A percentile compares a stretch with the other conserved stretches of the same genome.
Conservation (phyloP, 495 filamentous ascomycete genomes). For the Tirmania nivea region DNA sequence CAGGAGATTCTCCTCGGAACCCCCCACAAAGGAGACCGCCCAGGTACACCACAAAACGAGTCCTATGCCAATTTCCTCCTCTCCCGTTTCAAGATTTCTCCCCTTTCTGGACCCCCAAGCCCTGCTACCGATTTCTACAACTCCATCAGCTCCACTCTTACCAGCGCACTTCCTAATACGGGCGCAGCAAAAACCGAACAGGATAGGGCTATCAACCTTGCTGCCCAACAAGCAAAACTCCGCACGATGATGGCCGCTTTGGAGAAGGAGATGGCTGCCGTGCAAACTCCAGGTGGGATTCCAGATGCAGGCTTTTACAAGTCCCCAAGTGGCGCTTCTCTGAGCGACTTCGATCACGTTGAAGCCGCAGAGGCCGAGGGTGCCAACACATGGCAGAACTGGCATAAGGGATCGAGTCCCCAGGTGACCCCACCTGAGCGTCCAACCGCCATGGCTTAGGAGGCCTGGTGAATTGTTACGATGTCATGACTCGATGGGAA, state of each 20-base stretch:
- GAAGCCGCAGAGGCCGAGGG: background rate
- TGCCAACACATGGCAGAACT: background rate
- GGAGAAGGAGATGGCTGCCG: conserved; percentile 15
- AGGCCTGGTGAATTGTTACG: background rate
- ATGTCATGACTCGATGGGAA: no score
- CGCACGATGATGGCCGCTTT: conserved; percentile 15
- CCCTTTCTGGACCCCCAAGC: conserved; percentile 23
- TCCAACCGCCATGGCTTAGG: background rate
- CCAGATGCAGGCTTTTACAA: background rate
- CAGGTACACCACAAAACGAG: conserved; percentile 31
- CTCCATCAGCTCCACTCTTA: conserved; percentile 43
- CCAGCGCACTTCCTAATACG: conserved; percentile 3
- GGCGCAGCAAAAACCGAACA: conserved; percentile 12
- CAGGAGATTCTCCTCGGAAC: conserved; percentile 49
- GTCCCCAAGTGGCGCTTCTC: background rate
- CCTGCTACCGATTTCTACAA: conserved; percentile 46
- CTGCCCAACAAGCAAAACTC: conserved; percentile 16
- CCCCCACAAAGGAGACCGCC: conserved; percentile 29
- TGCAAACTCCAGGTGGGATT: background rate
- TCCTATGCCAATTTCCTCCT: conserved; percentile 62
- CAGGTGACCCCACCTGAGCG: background rate
- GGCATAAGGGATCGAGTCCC: background rate
- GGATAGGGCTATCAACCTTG: conserved; percentile 14
- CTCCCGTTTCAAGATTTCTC: conserved; percentile 64
- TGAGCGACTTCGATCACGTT: background rate